These are phyloP conservation scores for Sporisorium scitamineum DNA, from an alignment of 1,284 basidiomycete genomes.

Conservation along the genomic window DNA sequence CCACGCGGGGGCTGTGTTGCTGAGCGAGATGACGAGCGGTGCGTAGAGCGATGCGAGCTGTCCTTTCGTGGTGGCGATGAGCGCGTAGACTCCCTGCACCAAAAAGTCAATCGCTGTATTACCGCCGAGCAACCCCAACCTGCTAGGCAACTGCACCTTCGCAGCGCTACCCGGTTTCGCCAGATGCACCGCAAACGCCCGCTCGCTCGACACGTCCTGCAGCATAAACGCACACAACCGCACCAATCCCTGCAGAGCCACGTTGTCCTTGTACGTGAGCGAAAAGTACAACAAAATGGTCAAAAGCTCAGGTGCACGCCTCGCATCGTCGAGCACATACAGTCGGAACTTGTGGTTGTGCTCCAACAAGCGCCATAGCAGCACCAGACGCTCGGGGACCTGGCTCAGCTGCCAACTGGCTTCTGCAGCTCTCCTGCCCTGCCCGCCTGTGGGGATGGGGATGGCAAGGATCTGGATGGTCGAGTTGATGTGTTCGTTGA, in stretches of 20 bases:
- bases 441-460: conserved; percentile 25
- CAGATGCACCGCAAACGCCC: conserved; percentile 75
- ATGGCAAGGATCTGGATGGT: conserved; percentile 47
- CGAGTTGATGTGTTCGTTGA: conserved; percentile 44
- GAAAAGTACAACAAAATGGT: conserved; percentile 49
- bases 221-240: conserved; percentile 89
- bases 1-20: conserved; percentile 88
- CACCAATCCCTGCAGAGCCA: conserved; percentile 89
- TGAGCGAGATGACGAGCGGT: conserved; percentile 86
- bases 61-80: conserved; percentile 81
- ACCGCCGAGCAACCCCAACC: conserved; percentile 31
- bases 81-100: conserved; percentile 81
- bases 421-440: conserved; percentile 28
- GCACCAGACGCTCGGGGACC: conserved; percentile 55
- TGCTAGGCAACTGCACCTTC: conserved; percentile 35
- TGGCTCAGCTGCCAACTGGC: conserved; percentile 48
- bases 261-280: conserved; percentile 45
- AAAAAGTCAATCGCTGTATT: conserved; percentile 49
- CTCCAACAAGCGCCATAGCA: conserved; percentile 60
- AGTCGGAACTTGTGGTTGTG: conserved; percentile 60
- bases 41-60: conserved; percentile 73
- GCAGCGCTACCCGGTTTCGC: conserved; percentile 49
- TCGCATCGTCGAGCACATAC: conserved; percentile 53
- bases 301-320: conserved; percentile 42
- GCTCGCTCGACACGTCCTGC: conserved; percentile 88